These are phyloP conservation scores for Crithidia thermophila DNA, from an alignment of 208 protist species.

Conservation along the genomic window DNA sequence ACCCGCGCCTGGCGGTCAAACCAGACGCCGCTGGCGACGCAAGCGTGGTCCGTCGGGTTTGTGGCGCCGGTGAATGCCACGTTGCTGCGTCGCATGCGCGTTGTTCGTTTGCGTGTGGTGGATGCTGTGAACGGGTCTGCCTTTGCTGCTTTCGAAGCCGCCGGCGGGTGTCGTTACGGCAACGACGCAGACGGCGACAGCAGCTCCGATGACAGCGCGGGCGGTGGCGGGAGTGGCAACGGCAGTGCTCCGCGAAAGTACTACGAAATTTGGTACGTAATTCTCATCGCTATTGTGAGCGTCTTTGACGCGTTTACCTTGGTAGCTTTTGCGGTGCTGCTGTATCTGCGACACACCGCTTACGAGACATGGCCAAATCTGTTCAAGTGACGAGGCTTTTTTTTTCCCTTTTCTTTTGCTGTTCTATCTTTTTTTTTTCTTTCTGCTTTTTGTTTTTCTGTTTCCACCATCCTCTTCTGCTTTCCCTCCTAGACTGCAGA, in stretches of 20 bases:
- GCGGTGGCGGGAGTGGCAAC: neutral
- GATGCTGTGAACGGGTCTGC: slow-evolving; percentile 11
- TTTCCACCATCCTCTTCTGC: neutral
- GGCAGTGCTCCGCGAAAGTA: neutral
- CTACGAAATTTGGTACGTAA: slow-evolving; percentile 15
- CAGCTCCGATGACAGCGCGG: slow-evolving; percentile 5
- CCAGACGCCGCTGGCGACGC: slow-evolving; percentile 16
- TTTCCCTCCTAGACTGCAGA: neutral
- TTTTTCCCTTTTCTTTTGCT: neutral
- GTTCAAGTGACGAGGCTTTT: neutral
- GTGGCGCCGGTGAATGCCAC: slow-evolving; percentile 14
- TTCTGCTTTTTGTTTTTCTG: neutral
- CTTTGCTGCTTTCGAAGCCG: slow-evolving; percentile 4
- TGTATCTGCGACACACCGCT: neutral
- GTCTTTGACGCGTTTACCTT: neutral
- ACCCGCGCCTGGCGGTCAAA: neutral
- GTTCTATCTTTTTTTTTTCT: neutral
- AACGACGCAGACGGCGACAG: neutral
- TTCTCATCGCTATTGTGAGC: slow-evolving; percentile 14
- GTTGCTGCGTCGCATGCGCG: slow-evolving; percentile 10
- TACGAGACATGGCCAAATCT: slow-evolving; percentile 12
- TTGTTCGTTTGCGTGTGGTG: slow-evolving; percentile 20
- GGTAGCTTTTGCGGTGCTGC: neutral
- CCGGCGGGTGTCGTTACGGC: slow-evolving; percentile 10
- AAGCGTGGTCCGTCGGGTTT: slow-evolving; percentile 18